A percentile compares a stretch with the other conserved stretches of the same genome.
These are phyloP conservation scores for Coffea canephora DNA, from an alignment of 257 asterid species.

Conservation along the genomic window DNA sequence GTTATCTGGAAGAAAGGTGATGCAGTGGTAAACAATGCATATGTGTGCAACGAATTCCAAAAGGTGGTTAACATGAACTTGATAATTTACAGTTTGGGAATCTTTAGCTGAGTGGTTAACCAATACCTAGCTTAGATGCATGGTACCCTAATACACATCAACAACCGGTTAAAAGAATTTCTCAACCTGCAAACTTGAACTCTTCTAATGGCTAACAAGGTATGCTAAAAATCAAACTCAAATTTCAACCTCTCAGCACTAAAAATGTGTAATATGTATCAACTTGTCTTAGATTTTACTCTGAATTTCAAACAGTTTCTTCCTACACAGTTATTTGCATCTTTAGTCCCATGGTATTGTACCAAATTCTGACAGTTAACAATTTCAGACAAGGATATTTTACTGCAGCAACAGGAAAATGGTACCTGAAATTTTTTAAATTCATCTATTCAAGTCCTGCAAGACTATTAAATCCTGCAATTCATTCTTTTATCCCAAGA, in stretches of 20 bases:
- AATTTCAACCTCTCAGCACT: neutral
- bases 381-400: neutral
- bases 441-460: neutral
- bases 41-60: neutral
- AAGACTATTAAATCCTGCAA: neutral
- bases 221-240: neutral
- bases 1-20: neutral
- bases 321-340: neutral
- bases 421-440: neutral
- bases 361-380: neutral
- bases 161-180: neutral
- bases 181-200: neutral
- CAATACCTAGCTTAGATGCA: neutral
- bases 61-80: neutral
- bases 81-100: neutral
- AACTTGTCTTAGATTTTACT: neutral
- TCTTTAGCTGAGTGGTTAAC: neutral
- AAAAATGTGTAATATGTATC: neutral
- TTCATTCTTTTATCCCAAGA: neutral
- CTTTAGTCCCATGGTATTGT: neutral
- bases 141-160: neutral
- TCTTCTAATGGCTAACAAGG: neutral
- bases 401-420: neutral
- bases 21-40: neutral
- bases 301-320: neutral